Evolutionary conservation across 768 basidiomycete species (phyloP).

Genomic region (Amanita pseudoporphyria): DNA sequence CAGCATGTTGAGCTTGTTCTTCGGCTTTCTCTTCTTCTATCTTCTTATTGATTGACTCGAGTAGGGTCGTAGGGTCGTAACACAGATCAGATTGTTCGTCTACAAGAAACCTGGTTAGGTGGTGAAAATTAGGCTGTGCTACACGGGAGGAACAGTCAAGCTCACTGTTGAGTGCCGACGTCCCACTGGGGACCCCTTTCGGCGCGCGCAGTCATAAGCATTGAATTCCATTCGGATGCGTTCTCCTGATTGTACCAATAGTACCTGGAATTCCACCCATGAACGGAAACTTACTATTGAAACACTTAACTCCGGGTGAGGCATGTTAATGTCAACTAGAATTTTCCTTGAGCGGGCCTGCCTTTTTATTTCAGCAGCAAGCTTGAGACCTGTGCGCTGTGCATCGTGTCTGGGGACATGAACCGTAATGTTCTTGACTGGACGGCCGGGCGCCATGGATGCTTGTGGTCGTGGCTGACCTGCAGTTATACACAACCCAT

Average conservation of each 20-base stretch:
- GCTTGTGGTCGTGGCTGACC: neutral
- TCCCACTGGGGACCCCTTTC: conserved; percentile 85
- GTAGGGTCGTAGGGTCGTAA: conserved; percentile 57
- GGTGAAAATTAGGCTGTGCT: neutral
- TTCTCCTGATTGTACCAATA: conserved; percentile 37
- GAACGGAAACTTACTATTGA: conserved; percentile 47
- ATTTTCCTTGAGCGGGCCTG: conserved; percentile 41
- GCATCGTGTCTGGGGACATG: conserved; percentile 70
- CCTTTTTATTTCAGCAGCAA: conserved; percentile 47
- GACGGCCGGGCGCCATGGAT: conserved; percentile 52
- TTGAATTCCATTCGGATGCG: conserved; percentile 81
- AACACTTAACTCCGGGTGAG: conserved; percentile 52
- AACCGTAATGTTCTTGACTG: conserved; percentile 46
- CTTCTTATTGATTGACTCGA: conserved; percentile 40
- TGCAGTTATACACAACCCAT: neutral
- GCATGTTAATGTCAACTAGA: conserved; percentile 50
- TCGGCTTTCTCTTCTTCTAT: conserved; percentile 32
- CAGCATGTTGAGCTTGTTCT: conserved; percentile 23
- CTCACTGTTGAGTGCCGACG: conserved; percentile 77
- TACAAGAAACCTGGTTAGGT: conserved; percentile 52
- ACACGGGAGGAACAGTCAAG: conserved; percentile 10
- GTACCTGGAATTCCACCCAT: neutral
- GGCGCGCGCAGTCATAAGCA: conserved; percentile 69
- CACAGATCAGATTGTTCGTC: conserved; percentile 66
- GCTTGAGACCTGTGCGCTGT: conserved; percentile 57